phyloP scores from a whole-genome alignment of 495 filamentous ascomycete species.

The Penicillium parvum region DNA sequence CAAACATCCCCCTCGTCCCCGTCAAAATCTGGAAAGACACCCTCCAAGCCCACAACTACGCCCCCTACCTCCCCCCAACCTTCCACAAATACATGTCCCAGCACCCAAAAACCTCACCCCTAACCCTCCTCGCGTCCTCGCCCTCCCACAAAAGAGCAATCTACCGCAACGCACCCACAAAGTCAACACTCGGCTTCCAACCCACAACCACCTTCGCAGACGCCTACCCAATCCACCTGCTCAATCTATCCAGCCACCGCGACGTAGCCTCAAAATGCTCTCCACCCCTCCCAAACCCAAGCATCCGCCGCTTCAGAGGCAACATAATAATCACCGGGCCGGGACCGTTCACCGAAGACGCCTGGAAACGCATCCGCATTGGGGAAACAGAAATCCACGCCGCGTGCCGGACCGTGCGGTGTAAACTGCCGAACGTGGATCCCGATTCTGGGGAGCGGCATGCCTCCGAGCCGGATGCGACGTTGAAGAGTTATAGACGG shows the following conservation, averaged over 20 bases:
- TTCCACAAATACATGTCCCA: constrained; percentile 50
- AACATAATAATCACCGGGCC: constrained; percentile 75
- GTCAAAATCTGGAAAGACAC: constrained; percentile 80
- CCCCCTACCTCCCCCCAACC: constrained; percentile 48
- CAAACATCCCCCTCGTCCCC: constrained; percentile 54
- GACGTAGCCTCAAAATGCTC: constrained; percentile 52
- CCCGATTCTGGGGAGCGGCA: constrained; percentile 68
- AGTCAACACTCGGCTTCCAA: constrained; percentile 66
- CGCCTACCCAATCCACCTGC: constrained; percentile 80
- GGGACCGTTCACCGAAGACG: constrained; percentile 64
- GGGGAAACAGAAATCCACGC: constrained; percentile 44
- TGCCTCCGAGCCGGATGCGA: constrained; percentile 64
- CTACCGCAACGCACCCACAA: constrained; percentile 68
- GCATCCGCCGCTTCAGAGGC: constrained; percentile 69
- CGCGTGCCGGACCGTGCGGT: constrained; percentile 71
- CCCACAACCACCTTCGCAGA: constrained; percentile 78
- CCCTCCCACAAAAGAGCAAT: constrained; percentile 60
- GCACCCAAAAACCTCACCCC: constrained; percentile 41
- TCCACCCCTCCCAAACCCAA: constrained; percentile 55
- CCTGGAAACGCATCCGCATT: constrained; percentile 71
- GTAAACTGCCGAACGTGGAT: constrained; percentile 80
- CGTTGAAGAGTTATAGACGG: constrained; percentile 61
- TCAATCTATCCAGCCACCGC: constrained; percentile 69
- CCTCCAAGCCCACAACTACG: constrained; percentile 45
- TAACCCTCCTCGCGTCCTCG: constrained; percentile 67